Evolutionary conservation across 1,284 basidiomycete species (phyloP), one percentile per base, ranked within the genome.

Genomic region (Papiliotrema flavescens): DNA sequence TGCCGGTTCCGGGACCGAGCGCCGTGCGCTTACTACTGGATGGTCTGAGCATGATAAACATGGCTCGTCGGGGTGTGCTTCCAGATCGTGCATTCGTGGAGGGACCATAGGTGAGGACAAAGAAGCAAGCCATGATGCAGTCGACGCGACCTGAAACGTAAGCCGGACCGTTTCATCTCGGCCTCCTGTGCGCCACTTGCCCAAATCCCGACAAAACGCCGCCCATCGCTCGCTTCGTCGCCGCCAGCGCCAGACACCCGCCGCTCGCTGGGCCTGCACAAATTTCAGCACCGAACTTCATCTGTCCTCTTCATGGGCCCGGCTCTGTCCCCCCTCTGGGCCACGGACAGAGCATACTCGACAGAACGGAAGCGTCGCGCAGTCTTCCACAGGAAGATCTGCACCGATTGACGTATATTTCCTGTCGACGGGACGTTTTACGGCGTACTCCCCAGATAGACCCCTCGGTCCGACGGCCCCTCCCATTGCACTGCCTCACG

Each of bases 321-420:
- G 68, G 62, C 59, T 60, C 55, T 48, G 49, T 26, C 34, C 49
- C 49, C 19, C 37, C 35, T 13, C 32, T 8, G 20, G 24, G 13
- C 8, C 35, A 15, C 22, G 49, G n/a, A 5, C 20, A 15, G 37
- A 20, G 13, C 37, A 34, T 28, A n/a, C 50, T 71, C 69, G 69
- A 71, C 69, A 59, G 67, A 69, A 56, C 49, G 67, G 69, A 71
- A 71, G 67, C 67, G 69, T 67, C 64, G 56, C 36, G 37, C 49
- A 22, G 14, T 22, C 5, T 13, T 40, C 24, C 35, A 45, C 15
- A 28, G 17, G 19, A 35, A 13, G 19, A 45, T 24, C 22, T 44
- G 23, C 17, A 37, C 56, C 43, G 65, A 61, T 71, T 66, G 66
- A 65, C 69, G 69, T 68, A 71, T 55, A 68, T 64, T 71, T 71